Evolutionary conservation across 306 rosid genomes (phyloP).

Genomic region (Quercus gilva): DNA sequence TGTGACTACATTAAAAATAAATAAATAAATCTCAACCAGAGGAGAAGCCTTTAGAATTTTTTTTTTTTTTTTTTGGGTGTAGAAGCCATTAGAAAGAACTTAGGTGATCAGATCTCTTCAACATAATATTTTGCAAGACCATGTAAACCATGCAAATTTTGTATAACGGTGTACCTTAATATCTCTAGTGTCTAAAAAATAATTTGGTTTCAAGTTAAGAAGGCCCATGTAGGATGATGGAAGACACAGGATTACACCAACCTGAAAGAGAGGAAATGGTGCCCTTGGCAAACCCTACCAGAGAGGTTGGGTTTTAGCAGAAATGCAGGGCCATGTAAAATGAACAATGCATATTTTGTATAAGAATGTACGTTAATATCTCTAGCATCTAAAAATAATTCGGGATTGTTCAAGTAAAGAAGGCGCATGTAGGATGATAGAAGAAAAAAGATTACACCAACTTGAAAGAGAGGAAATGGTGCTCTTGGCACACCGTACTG

Average conservation of each 20-base stretch:
- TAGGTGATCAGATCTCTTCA: not conserved
- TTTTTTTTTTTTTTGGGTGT: too few relatives aligned
- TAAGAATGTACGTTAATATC: not conserved
- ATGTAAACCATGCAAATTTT: not conserved
- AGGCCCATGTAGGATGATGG: too few relatives aligned
- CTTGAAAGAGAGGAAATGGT: conserved; percentile 10
- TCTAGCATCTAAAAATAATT: not conserved
- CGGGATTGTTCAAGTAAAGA: not conserved
- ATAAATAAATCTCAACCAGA: too few relatives aligned
- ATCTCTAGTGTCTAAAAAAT: not conserved
- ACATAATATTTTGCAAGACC: not conserved
- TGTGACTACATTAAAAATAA: too few relatives aligned
- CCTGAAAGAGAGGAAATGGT: conserved; percentile 12
- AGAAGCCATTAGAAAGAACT: too few relatives aligned
- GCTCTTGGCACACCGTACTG: conserved; percentile 1
- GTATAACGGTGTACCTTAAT: not conserved
- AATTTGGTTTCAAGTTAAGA: not conserved
- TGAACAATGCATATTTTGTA: not conserved
- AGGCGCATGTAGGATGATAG: too few relatives aligned
- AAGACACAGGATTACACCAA: not conserved
- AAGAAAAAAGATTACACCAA: not conserved
- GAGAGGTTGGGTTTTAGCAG: conserved; percentile 6
- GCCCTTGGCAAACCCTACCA: conserved; percentile 7
- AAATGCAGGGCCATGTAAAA: too few relatives aligned
- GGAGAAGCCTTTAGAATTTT: too few relatives aligned